These are phyloP conservation scores for Silene coronaria DNA, from an alignment of 179 eudicot genomes.

Conservation along the genomic window DNA sequence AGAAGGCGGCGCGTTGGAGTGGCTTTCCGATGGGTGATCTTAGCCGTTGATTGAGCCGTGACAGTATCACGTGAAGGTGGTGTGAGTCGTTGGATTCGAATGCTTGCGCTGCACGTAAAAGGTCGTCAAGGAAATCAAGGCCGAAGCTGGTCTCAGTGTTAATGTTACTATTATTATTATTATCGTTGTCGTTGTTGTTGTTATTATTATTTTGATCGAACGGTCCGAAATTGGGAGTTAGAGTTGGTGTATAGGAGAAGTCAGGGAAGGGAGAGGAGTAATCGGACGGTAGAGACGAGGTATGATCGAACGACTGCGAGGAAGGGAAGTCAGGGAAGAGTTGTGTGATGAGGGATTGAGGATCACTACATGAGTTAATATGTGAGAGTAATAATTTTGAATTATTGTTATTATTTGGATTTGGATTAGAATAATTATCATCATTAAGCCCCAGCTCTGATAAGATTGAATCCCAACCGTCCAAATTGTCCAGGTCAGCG, in stretches of 20 bases:
- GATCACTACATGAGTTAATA: conserved; percentile 18
- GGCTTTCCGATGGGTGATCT: conserved; percentile 61
- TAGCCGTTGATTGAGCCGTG: conserved; percentile 72
- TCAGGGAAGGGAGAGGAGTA: conserved; percentile 24
- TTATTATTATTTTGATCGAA: conserved; percentile 19
- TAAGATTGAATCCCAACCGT: conserved; percentile 78
- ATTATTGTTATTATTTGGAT: conserved; percentile 1
- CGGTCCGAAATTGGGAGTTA: conserved; percentile 29
- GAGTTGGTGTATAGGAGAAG: conserved; percentile 25
- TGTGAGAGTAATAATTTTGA: conserved; percentile 32
- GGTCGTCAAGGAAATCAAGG: conserved; percentile 64
- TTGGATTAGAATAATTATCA: conserved; percentile 32
- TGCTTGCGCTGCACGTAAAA: conserved; percentile 59
- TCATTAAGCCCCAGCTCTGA: conserved; percentile 70
- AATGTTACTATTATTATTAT: not conserved
- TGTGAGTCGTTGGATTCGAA: conserved; percentile 66
- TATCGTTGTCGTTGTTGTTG: not conserved
- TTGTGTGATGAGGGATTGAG: conserved; percentile 21
- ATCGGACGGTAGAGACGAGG: conserved; percentile 23
- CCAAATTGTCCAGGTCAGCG: conserved; percentile 45
- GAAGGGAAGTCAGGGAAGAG: conserved; percentile 41
- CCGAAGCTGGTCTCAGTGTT: conserved; percentile 18
- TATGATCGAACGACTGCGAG: conserved; percentile 35
- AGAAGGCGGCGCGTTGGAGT: conserved; percentile 70
- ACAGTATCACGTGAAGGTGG: conserved; percentile 51